Evolutionary conservation across 176 grass and related monocot species (phyloP), one percentile per base, ranked within the genome.

Genomic region (Poa pratensis): DNA sequence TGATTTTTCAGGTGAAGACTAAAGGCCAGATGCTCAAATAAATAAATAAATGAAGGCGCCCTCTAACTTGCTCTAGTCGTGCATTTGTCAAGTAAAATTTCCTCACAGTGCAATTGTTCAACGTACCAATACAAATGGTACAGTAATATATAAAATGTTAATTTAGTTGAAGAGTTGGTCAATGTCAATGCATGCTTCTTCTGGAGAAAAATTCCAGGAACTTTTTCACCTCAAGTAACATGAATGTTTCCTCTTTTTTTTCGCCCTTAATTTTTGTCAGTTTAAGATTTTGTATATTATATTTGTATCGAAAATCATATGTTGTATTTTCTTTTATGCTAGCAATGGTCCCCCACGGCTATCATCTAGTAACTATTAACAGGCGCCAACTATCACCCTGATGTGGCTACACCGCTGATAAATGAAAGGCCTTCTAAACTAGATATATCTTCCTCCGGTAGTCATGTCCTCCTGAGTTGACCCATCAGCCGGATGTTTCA

Each of bases 401-500:
- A 42, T 42, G 7, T 9, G 7, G 11, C 45, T 46, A 1, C 45
- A 13, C 11, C 45, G 45, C 10, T 46, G 45, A 13, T 46, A 2
- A 46, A 42, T 9, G 40, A 9, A 46, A 49, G 12, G 13, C 48
- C 48, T 40, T 40, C 66, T 26, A 72, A 46, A 72, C 40, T 72
- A 72, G n/a, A 72, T 72, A 72, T 23, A 45, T 46, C 2, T 45
- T 72, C 69, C 42, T 46, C 39, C 69, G 39, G 23, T 13, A 7
- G 5, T 72, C 69, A 72, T 72, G 40, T 11, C 69, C 69, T 24
- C 69, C 69, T 46, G n/a, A 4, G 69, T 71, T 22, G 68, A 71
- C n/a, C 69, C 69, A 46, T 72, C 6, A 7, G 20, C 69, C 0
- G 40, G 69, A 5, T 72, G 69, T 72, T 72, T 72, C 69, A 72